A percentile compares a stretch with the other conserved stretches of the same genome.
These are phyloP conservation scores for Fraxinus ornus DNA, from an alignment of 305 asterid genomes.

Conservation along the genomic window DNA sequence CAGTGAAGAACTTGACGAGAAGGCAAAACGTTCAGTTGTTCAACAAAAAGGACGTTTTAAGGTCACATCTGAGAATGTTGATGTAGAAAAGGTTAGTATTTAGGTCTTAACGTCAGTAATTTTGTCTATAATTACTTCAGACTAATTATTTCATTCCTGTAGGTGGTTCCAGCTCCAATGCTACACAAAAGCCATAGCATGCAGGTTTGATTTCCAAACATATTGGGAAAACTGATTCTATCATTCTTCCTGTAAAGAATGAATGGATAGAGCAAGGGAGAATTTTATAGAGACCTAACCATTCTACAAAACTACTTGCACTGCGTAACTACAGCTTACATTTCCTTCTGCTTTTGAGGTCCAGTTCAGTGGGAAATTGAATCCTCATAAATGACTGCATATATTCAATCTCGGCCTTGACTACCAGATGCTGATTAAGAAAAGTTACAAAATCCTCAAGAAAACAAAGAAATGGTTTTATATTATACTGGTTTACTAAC, in stretches of 20 bases:
- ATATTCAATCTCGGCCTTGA: neutral
- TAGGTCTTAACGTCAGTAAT: slow-evolving; percentile 21
- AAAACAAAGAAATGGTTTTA: neutral
- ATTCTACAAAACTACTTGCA: neutral
- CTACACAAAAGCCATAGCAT: slow-evolving; percentile 52
- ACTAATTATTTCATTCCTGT: slow-evolving; percentile 25
- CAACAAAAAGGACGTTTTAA: slow-evolving; percentile 98
- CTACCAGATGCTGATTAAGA: neutral
- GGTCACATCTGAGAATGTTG: slow-evolving; percentile 91
- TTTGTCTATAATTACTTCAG: slow-evolving; percentile 25
- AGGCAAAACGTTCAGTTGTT: slow-evolving; percentile 73
- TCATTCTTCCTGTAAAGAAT: neutral
- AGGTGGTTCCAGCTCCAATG: slow-evolving; percentile 60
- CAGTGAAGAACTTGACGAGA: slow-evolving; percentile 81
- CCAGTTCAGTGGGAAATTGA: neutral
- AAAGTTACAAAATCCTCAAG: neutral
- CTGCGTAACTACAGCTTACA: neutral
- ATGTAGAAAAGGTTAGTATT: slow-evolving; percentile 65
- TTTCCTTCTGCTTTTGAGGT: slow-evolving; percentile 1
- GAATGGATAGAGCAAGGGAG: neutral
- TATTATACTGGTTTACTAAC: neutral
- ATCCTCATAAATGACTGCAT: neutral
- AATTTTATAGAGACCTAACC: neutral
- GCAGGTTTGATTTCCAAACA: slow-evolving; percentile 58
- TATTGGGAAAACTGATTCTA: slow-evolving; percentile 70